Base-by-base conservation (phyloP, 2,329 filamentous ascomycete genomes). In the Fusarium caatingaense region DNA sequence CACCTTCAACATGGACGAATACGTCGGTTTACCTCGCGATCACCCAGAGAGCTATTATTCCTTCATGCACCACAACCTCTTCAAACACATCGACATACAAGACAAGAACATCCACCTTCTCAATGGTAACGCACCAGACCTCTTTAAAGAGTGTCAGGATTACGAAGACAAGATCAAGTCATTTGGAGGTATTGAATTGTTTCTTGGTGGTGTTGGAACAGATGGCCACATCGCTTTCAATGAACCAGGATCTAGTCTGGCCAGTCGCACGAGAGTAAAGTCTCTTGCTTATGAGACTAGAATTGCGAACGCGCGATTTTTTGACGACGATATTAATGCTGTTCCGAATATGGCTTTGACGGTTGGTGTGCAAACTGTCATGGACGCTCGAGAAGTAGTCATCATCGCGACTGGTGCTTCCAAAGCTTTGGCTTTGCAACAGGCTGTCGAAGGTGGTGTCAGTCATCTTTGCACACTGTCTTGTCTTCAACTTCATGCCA, bases 301-400 rank as follows among this genome's bases (percentile, higher is more conserved):
- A 3, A 63, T 64, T 2, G 58, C 58, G 1, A 64, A 64, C 6
- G 58, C 58, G 0, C 23, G 58, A 6, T 64, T 64, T 11, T 64
- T 63, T n/a, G 48, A 63, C 3, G 30, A 64, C 5, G 34, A 64
- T 25, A 64, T 64, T 3, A 37, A 63, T 0, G 48, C 42, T 0
- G 60, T 64, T 0, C 60, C 60, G 4, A 42, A 63, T 4, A 64
- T 63, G 60, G 60, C 60, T 2, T 34, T 63, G 20, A 63, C 60
- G 0, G 60, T 63, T 21, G 60, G 60, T 1, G 60, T 64, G 0
- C 60, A 64, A 10, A 63, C 58, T 9, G 60, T 64, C 0, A 64
- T 64, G 60, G 60, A 64, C 5, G 60, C 60, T n/a, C 60, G 60
- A n/a, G 60, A 64, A 12, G 60, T 64, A 2, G 48, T 64, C 4